phyloP scores from a whole-genome alignment of 805 yeast species.

The Pichia rugopelliculosa region DNA sequence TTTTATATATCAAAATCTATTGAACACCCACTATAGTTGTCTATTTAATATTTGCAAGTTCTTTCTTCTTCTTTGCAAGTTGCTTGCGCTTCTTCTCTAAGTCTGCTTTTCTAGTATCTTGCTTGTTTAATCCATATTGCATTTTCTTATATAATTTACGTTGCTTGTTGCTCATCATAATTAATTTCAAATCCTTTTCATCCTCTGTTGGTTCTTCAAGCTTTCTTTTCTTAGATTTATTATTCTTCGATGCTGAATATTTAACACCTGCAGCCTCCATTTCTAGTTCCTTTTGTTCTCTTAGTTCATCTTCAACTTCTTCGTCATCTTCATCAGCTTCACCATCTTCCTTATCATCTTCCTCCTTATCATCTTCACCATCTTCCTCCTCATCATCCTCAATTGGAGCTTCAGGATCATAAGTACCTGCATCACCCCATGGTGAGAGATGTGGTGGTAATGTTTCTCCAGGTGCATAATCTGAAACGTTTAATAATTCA shows the following conservation, averaged over 20 bases:
- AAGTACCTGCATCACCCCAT: conserved; percentile 95
- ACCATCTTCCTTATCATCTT: conserved; percentile 42
- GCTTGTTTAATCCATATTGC: conserved; percentile 84
- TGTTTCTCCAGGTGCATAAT: conserved; percentile 89
- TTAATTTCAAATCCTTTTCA: conserved; percentile 87
- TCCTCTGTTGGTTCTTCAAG: conserved; percentile 46
- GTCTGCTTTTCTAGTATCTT: conserved; percentile 65
- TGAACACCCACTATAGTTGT: background rate
- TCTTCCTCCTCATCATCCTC: conserved; percentile 35
- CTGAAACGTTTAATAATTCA: conserved; percentile 64
- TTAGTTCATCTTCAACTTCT: conserved; percentile 44
- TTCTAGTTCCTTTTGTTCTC: conserved; percentile 76
- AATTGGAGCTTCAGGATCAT: conserved; percentile 65
- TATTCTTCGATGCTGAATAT: conserved; percentile 46
- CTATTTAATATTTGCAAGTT: conserved; percentile 9
- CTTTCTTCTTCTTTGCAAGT: conserved; percentile 53
- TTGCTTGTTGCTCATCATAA: conserved; percentile 97
- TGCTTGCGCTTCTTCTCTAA: conserved; percentile 63
- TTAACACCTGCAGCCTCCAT: conserved; percentile 84
- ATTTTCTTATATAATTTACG: conserved; percentile 89
- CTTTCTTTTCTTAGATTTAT: conserved; percentile 27
- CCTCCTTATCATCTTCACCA: conserved; percentile 39
- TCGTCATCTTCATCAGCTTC: conserved; percentile 49
- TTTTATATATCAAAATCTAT: background rate
- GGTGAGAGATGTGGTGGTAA: conserved; percentile 97